These are phyloP conservation scores for Phytophthora cajani DNA, from an alignment of 352 stramenopile species.

Conservation along the genomic window DNA sequence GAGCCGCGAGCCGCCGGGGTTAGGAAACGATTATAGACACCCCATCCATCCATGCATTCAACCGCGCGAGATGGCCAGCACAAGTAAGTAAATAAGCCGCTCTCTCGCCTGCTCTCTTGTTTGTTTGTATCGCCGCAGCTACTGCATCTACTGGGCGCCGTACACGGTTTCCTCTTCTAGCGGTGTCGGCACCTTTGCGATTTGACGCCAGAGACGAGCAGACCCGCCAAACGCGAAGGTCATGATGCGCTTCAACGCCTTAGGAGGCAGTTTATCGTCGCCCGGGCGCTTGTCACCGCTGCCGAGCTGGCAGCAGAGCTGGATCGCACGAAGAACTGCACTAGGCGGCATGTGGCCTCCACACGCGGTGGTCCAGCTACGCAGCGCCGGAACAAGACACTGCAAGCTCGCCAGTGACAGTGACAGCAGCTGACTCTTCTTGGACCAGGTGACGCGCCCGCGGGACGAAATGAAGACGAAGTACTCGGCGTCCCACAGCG, in stretches of 20 bases:
- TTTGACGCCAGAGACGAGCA: conserved; percentile 73
- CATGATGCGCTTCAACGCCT: conserved; percentile 63
- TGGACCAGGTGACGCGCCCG: conserved; percentile 59
- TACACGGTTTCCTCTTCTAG: conserved; percentile 63
- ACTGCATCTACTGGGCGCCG: conserved; percentile 14
- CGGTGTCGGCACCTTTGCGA: conserved; percentile 45
- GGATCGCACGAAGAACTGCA: conserved; percentile 52
- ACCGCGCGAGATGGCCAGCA: conserved; percentile 18
- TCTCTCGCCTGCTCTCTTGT: conserved; percentile 28
- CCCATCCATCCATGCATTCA: neutral
- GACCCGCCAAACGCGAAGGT: conserved; percentile 69
- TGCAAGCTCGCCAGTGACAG: conserved; percentile 67
- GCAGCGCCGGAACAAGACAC: conserved; percentile 58
- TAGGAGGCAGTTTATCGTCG: conserved; percentile 25
- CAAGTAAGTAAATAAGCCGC: conserved; percentile 45
- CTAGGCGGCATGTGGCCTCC: conserved; percentile 41
- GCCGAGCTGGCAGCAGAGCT: conserved; percentile 62
- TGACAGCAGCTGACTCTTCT: conserved; percentile 73
- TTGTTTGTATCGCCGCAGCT: conserved; percentile 16
- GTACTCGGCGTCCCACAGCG: conserved; percentile 84
- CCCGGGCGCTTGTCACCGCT: conserved; percentile 30
- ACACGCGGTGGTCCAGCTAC: conserved; percentile 55
- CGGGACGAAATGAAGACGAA: conserved; percentile 71
- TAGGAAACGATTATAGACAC: conserved; percentile 27
- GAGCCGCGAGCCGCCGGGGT: conserved; percentile 3